Evolutionary conservation across 2,329 filamentous ascomycete species (phyloP).

Genomic region (Exophiala sp.): DNA sequence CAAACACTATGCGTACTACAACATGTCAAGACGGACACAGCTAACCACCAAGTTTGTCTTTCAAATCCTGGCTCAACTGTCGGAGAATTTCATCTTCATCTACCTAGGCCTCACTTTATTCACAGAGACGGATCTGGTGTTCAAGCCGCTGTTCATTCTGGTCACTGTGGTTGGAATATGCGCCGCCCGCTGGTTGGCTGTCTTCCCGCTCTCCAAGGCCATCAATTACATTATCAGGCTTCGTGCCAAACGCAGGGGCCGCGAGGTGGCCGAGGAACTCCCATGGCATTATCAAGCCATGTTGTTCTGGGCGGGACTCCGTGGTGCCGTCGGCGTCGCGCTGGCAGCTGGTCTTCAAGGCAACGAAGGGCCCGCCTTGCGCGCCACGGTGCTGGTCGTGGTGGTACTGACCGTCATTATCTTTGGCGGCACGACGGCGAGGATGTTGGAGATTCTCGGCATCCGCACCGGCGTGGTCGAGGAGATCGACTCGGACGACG

Average conservation of each 20-base stretch:
- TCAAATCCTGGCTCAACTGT: slow-evolving; percentile 86
- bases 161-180: slow-evolving; percentile 89
- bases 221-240: slow-evolving; percentile 95
- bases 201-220: slow-evolving; percentile 81
- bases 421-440: slow-evolving; percentile 91
- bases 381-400: slow-evolving; percentile 93
- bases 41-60: slow-evolving; percentile 98
- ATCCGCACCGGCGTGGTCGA: slow-evolving; percentile 95
- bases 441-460: slow-evolving; percentile 96
- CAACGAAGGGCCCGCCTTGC: slow-evolving; percentile 71
- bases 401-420: slow-evolving; percentile 98
- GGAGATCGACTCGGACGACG: slow-evolving; percentile 94
- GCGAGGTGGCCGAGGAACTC: slow-evolving; percentile 75
- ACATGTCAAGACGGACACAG: slow-evolving; percentile 97
- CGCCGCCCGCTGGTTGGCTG: slow-evolving; percentile 82
- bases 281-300: slow-evolving; percentile 97
- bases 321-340: slow-evolving; percentile 91
- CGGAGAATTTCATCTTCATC: slow-evolving; percentile 99
- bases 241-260: slow-evolving; percentile 67
- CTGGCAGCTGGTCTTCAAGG: slow-evolving; percentile 82
- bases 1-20: slow-evolving; percentile 99
- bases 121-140: slow-evolving; percentile 79
- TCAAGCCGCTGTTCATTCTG: slow-evolving; percentile 92
- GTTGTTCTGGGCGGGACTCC: slow-evolving; percentile 98
- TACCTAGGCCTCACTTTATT: slow-evolving; percentile 93